phyloP scores from a whole-genome alignment of 805 yeast species.

The Nakazawaea wickerhamii region DNA sequence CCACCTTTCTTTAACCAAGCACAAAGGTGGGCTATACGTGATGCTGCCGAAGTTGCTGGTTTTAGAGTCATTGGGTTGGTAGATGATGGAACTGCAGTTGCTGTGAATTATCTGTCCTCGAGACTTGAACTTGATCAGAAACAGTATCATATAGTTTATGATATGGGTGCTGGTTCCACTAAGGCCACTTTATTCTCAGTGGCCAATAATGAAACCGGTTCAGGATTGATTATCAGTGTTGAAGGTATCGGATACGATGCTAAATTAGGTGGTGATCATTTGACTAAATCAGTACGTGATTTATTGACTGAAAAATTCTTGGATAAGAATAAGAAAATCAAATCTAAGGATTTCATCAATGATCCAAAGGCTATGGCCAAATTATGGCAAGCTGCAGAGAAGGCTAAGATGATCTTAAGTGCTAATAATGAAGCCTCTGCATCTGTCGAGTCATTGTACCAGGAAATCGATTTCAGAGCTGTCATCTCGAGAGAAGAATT shows the following conservation, averaged over 20 bases:
- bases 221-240: slow-evolving; percentile 46
- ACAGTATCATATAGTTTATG: slow-evolving; percentile 70
- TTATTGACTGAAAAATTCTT: slow-evolving; percentile 57
- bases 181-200: slow-evolving; percentile 79
- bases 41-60: slow-evolving; percentile 68
- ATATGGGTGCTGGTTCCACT: slow-evolving; percentile 91
- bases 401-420: slow-evolving; percentile 79
- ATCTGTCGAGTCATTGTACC: slow-evolving; percentile 66
- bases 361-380: slow-evolving; percentile 59
- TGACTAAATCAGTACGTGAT: slow-evolving; percentile 63
- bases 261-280: slow-evolving; percentile 68
- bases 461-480: slow-evolving; percentile 70
- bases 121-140: slow-evolving; percentile 41
- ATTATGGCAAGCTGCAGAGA: slow-evolving; percentile 79
- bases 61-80: slow-evolving; percentile 61
- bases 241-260: slow-evolving; percentile 68
- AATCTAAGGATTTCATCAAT: slow-evolving; percentile 32
- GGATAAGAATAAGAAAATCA: slow-evolving; percentile 33
- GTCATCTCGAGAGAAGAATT: slow-evolving; percentile 73
- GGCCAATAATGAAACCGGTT: slow-evolving; percentile 35
- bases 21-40: slow-evolving; percentile 66
- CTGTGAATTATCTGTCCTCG: slow-evolving; percentile 65
- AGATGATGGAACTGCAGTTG: slow-evolving; percentile 91
- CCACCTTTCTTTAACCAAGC: slow-evolving; percentile 65
- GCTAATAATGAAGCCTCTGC: slow-evolving; percentile 81